These are phyloP conservation scores for Parsonsia alboflavescens DNA, from an alignment of 257 asterid genomes.

Conservation along the genomic window DNA sequence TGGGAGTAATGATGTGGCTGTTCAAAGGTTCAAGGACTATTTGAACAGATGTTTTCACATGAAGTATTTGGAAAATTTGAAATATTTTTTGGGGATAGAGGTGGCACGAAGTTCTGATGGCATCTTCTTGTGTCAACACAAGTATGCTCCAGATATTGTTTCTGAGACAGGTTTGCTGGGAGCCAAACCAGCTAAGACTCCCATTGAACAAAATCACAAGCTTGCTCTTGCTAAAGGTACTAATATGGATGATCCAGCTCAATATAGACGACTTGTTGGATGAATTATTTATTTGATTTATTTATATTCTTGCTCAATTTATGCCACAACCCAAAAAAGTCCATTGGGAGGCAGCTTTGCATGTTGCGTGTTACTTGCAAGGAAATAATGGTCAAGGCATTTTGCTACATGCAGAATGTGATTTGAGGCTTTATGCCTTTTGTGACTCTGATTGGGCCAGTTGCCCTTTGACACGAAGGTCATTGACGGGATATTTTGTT, in stretches of 20 bases:
- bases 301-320: neutral
- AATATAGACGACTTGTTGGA: neutral
- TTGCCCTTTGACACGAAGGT: neutral
- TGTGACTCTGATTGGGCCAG: neutral
- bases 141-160: neutral
- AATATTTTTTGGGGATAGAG: neutral
- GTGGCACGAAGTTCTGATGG: neutral
- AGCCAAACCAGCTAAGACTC: neutral
- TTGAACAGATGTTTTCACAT: neutral
- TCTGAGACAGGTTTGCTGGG: neutral
- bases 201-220: too few relatives aligned
- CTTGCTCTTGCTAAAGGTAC: neutral
- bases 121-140: neutral
- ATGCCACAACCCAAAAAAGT: too few relatives aligned
- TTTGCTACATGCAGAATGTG: neutral
- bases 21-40: too few relatives aligned
- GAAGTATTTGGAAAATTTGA: neutral
- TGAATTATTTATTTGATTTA: neutral
- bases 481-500: neutral
- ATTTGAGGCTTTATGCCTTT: too few relatives aligned
- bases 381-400: neutral
- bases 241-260: neutral
- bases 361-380: neutral
- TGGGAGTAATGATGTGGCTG: too few relatives aligned
- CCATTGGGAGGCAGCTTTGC: neutral